These are phyloP conservation scores for Colletotrichum gloeosporioides DNA, from an alignment of 2,329 filamentous ascomycete genomes.

Conservation along the genomic window DNA sequence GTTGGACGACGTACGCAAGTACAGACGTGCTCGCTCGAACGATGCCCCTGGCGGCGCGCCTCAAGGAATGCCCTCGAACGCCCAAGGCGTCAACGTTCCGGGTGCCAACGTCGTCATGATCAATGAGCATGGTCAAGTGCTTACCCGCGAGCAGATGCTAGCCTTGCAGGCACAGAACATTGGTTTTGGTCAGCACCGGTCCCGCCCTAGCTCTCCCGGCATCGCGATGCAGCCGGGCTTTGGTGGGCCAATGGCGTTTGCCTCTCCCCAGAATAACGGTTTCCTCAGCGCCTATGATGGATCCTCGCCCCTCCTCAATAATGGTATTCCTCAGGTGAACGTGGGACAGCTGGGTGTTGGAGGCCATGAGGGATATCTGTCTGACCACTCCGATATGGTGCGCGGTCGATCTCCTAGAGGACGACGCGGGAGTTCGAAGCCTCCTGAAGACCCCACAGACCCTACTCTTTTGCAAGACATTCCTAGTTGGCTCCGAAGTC, in stretches of 20 bases:
- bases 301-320: conserved; percentile 70
- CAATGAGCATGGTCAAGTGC: conserved; percentile 87
- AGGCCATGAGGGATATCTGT: conserved; percentile 84
- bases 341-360: conserved; percentile 74
- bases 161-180: conserved; percentile 73
- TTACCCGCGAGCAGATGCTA: conserved; percentile 85
- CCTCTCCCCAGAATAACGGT: conserved; percentile 92
- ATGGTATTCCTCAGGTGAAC: conserved; percentile 73
- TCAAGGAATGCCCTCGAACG: conserved; percentile 28
- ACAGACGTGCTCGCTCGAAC: conserved; percentile 87
- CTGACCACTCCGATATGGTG: conserved; percentile 90
- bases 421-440: conserved; percentile 92
- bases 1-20: conserved; percentile 95
- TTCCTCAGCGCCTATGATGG: conserved; percentile 90
- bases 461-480: conserved; percentile 90
- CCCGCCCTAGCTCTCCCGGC: conserved; percentile 88
- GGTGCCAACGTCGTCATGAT: conserved; percentile 89
- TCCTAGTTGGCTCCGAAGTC: conserved; percentile 91
- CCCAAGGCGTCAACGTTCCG: conserved; percentile 65
- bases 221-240: conserved; percentile 76
- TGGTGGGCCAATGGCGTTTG: conserved; percentile 70
- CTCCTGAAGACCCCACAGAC: conserved; percentile 96
- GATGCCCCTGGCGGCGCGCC: conserved; percentile 67
- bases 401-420: conserved; percentile 92
- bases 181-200: conserved; percentile 72